Base-by-base conservation (phyloP, 495 filamentous ascomycete genomes). In the Clavariopsis aquatica region DNA sequence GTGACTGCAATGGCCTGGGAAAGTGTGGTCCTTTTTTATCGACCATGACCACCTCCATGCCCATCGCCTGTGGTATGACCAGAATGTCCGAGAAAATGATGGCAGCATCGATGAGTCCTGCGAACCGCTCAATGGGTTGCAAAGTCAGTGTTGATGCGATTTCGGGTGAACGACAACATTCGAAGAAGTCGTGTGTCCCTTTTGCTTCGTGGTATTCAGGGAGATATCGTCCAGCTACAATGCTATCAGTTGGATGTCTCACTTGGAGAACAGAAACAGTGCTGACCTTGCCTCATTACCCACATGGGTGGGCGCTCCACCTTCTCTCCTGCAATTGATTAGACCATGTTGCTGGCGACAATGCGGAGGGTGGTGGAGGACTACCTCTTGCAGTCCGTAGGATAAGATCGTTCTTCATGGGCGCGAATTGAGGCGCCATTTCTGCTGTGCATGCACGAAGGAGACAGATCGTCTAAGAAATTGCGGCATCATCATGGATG, bases 51-150 rank as follows among this genome's bases (percentile, higher is more conserved):
- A 98, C 94, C 20, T 78, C 79, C 95, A 98, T 98, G 0, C 94
- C 94, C 85, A 98, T 88, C 20, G 94, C 94, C 78, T 98, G 94
- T 2, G 94, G 94, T 68, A 98, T 92, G 60, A 98, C 94, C 43
- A 98, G 83, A 68, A 98, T 98, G 76, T 98, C 94, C 15, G 91
- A 96, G 83, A 98, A 98, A 74, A 98, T 98, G 70, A 98, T 98
- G 31, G 94, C 92, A 17, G 94, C 95, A 77, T 98, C 94, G 66
- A 98, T 87, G 49, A 97, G 85, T 34, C 90, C 92, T 19, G 82
- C 86, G 75, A 87, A 98, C 41, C 92, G 91, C 52, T 96, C 91
- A 72, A 98, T 86, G 62, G 94, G 94, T 74, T 98, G 94, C 27
- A 98, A 79, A 1, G 94, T 98, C 61, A 98, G 77, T 20, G 87